Evolutionary conservation across 2,329 filamentous ascomycete genomes (phyloP), one percentile per base, ranked within the genome.

Genomic region (Hypoxylon sp.): DNA sequence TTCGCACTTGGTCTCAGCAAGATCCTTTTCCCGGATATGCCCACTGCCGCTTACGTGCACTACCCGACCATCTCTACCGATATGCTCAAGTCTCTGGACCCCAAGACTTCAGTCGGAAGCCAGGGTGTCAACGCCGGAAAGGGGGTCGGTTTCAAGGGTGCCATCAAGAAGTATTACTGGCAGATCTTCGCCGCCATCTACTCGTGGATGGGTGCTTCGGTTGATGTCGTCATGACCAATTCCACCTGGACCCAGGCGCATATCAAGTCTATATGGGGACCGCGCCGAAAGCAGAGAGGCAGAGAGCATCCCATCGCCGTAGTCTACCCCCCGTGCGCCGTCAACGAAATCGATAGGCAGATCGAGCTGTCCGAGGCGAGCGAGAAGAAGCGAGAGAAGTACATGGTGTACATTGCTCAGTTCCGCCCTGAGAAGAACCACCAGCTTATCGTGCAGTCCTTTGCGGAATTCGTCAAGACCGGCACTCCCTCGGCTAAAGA

Each of bases 401-500:
- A 87, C 35, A 77, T 99, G 11, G 81, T 99, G 15, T 99, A 97
- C 77, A 97, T 99, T 68, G 95, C 94, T 2, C 95, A 99, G 74
- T 99, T 99, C 74, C 89, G 95, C 0, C 94, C 95, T 0, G 95
- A 99, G 75, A 99, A 99, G 81, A 97, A 97, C 74, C 95, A 99
- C 77, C 81, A 88, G 31, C 84, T 97, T 20, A 89, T 99, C 51
- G 79, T 99, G 37, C 85, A 90, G 67, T 87, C 95, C 0, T 99
- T 97, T 70, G 86, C 92, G 26, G 79, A 87, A 49, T 94, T 96
- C 69, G 76, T 91, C 60, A 84, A 85, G 67, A 79, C 79, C 0
- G 75, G 77, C 23, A 80, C 78, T 5, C 72, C 78, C 18, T 84
- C 82, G 29, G 80, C 79, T 18, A 78, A 77, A 56, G 78, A 73